These are phyloP conservation scores for Pichia membranifaciens DNA, from an alignment of 805 yeast species.

Conservation along the genomic window DNA sequence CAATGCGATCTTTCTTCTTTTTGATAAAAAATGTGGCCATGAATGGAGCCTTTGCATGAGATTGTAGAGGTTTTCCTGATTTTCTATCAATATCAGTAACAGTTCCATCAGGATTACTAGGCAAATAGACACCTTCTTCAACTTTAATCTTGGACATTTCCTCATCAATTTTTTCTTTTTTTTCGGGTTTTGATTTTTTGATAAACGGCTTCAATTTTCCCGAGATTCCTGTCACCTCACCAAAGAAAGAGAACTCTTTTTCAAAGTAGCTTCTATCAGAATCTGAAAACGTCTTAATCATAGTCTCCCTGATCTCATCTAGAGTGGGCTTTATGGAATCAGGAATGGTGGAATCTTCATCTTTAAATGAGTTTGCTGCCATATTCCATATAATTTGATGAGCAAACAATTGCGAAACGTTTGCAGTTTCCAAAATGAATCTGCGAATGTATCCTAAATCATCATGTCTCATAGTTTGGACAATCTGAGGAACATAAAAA, in stretches of 20 bases:
- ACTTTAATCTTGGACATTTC: conserved; percentile 79
- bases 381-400: conserved; percentile 99
- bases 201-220: conserved; percentile 94
- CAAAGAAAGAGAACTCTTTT: conserved; percentile 82
- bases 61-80: conserved; percentile 91
- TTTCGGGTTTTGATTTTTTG: conserved; percentile 91
- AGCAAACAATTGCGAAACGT: conserved; percentile 84
- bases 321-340: conserved; percentile 78
- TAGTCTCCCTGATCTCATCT: conserved; percentile 61
- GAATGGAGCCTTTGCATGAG: conserved; percentile 98
- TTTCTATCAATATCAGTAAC: conserved; percentile 86
- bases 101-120: conserved; percentile 95
- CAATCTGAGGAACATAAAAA: conserved; percentile 97
- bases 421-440: conserved; percentile 86
- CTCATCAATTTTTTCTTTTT: conserved; percentile 92
- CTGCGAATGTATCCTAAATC: conserved; percentile 77
- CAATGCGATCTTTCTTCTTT: conserved; percentile 27
- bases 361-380: conserved; percentile 86
- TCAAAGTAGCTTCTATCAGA: conserved; percentile 65
- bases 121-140: conserved; percentile 81
- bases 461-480: conserved; percentile 84
- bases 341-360: conserved; percentile 77
- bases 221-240: conserved; percentile 86
- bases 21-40: conserved; percentile 90
- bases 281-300: conserved; percentile 55